Base-by-base conservation (phyloP, 2,329 filamentous ascomycete species). In the Colletotrichum higginsianum region DNA sequence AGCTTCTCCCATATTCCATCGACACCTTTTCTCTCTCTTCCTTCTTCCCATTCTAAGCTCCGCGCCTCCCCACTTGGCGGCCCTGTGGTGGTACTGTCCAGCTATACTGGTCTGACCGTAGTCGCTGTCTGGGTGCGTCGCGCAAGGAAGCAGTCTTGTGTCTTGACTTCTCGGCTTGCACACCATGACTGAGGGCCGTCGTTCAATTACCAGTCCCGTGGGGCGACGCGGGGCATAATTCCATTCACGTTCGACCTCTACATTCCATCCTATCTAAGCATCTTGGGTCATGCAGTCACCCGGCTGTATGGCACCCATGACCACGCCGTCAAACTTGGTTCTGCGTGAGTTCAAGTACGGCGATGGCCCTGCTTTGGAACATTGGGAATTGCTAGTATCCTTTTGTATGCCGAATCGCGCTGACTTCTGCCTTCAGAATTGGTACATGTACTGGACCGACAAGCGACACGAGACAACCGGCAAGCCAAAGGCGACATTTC, bases 371-470 rank as follows among this genome's bases (percentile, higher is more conserved):
- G 53, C 52, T n/a, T 42, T 72, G 58, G 16, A n/a, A 50, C 11
- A 53, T 23, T 61, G 61, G 58, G 50, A 42, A 30, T 61, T n/a
- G 38, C n/a, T 72, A 40, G 21, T 62, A 50, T 67, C 49, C 26
- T 42, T 21, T 44, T 52, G 52, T 65, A 61, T 26, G 8, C 4
- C 42, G 62, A 71, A 35, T 50, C 38, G 16, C 72, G 72, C 76
- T 75, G 61, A 74, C 69, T 67, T n/a, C 40, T 66, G 30, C 30
- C 42, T 72, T 66, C 82, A 98, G 93, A 97, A 94, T 76, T 99
- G 97, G 90, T 98, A 98, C 86, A 98, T 98, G 96, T 99, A 99
- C 84, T 99, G 94, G 82, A 98, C 96, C 74, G 96, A 99, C 82
- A 98, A 98, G 83, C 92, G 96, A 64, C 96, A 99, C 83, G 96